Evolutionary conservation across 176 grass and related monocot species (phyloP).

Genomic region (Leersia perrieri): DNA sequence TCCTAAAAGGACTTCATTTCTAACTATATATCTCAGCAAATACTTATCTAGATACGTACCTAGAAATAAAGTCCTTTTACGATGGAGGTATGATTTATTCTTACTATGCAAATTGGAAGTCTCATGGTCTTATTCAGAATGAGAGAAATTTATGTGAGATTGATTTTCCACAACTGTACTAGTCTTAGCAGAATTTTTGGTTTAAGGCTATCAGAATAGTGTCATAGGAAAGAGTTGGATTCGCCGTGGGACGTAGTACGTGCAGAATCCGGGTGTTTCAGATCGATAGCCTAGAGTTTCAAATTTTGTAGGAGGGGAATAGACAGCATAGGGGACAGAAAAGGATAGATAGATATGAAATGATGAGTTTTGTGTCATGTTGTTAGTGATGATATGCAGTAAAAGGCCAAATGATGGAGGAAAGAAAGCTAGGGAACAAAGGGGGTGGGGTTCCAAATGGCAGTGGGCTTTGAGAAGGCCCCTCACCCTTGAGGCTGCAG

Average conservation of each 20-base stretch:
- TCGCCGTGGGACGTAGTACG: too few relatives aligned
- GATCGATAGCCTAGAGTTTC: too few relatives aligned
- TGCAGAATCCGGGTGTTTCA: too few relatives aligned
- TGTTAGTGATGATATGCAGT: not conserved
- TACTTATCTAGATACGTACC: too few relatives aligned
- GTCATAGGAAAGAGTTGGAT: too few relatives aligned
- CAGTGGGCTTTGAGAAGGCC: not conserved
- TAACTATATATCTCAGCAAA: too few relatives aligned
- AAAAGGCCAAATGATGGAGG: not conserved
- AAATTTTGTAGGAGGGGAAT: too few relatives aligned
- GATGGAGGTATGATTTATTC: too few relatives aligned
- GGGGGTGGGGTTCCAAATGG: not conserved
- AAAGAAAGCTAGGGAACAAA: not conserved
- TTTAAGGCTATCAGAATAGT: not conserved
- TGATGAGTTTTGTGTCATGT: not conserved
- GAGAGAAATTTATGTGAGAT: not conserved
- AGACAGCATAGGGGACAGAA: too few relatives aligned
- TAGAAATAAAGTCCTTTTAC: too few relatives aligned
- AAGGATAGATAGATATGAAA: not conserved
- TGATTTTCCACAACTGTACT: not conserved
- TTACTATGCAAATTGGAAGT: not conserved
- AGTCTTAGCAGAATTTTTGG: not conserved
- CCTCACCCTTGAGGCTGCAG: slow-evolving; percentile 39
- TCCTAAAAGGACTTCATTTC: too few relatives aligned
- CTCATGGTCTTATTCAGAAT: not conserved